phyloP scores from a whole-genome alignment of 1,284 basidiomycete genomes.

The Stygiomarasmius scandens region DNA sequence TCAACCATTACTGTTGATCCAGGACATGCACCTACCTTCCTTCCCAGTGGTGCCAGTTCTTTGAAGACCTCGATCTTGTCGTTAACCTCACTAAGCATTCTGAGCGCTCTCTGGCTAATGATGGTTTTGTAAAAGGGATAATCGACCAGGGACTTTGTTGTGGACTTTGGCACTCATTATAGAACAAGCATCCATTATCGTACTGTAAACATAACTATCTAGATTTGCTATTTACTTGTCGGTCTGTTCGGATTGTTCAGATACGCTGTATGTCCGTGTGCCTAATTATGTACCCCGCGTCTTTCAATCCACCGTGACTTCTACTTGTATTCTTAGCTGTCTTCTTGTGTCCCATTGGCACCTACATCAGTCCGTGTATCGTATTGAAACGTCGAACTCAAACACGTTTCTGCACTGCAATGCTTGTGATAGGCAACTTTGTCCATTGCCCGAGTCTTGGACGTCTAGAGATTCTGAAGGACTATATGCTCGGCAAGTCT shows the following conservation, averaged over 20 bases:
- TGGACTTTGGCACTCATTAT: background rate
- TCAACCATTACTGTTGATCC: constrained; percentile 15
- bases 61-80: background rate
- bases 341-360: too few species aligned
- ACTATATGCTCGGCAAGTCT: constrained; percentile 60
- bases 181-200: background rate
- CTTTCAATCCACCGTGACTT: background rate
- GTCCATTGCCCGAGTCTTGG: constrained; percentile 58
- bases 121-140: background rate
- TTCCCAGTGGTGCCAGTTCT: constrained; percentile 8
- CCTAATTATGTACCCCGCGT: background rate
- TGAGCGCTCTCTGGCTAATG: background rate
- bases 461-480: constrained; percentile 52
- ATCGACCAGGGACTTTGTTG: background rate
- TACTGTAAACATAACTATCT: background rate
- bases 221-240: background rate
- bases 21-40: constrained; percentile 14
- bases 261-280: too few species aligned
- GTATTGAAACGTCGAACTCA: background rate
- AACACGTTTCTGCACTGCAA: constrained; percentile 1
- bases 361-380: background rate
- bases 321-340: too few species aligned
- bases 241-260: too few species aligned
- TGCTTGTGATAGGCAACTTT: constrained; percentile 52
- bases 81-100: background rate